phyloP scores from a whole-genome alignment of 805 yeast species.

The Metschnikowia picachoensis region DNA sequence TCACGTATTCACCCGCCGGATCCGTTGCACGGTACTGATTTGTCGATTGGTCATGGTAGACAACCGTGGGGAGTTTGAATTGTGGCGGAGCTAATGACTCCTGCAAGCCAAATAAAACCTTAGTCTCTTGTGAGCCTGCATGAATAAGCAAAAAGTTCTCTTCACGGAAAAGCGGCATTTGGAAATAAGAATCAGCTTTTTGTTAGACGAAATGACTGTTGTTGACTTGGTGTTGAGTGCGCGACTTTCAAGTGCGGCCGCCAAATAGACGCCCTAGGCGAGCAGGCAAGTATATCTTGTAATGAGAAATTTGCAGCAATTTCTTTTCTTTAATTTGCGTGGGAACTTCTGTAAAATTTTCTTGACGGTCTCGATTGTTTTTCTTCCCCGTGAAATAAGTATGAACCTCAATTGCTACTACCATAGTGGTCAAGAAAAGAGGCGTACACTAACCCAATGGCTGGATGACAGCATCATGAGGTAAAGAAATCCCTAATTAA shows the following conservation, averaged over 20 bases:
- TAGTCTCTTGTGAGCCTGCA: constrained; percentile 73
- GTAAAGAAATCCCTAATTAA: too few species aligned
- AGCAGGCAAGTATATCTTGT: not conserved
- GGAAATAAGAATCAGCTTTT: not conserved
- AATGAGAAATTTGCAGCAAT: too few species aligned
- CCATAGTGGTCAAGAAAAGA: too few species aligned
- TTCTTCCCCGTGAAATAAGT: too few species aligned
- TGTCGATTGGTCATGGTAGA: constrained; percentile 45
- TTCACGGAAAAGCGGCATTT: constrained; percentile 44
- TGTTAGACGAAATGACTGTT: not conserved
- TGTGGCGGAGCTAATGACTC: constrained; percentile 72
- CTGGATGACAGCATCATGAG: too few species aligned
- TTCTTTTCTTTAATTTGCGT: too few species aligned
- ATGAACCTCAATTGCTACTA: too few species aligned
- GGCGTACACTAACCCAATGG: too few species aligned
- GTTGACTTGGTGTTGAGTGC: constrained; percentile 7
- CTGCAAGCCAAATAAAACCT: constrained; percentile 79
- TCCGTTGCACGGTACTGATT: constrained; percentile 35
- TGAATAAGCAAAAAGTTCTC: constrained; percentile 55
- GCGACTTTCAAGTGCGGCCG: constrained; percentile 1
- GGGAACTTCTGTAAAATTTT: too few species aligned
- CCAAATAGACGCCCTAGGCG: not conserved
- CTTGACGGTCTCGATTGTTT: too few species aligned
- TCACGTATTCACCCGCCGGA: constrained; percentile 28
- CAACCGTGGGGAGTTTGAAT: constrained; percentile 71